Conservation (phyloP, 2,329 filamentous ascomycete genomes). For the Penicillium nordicum region DNA sequence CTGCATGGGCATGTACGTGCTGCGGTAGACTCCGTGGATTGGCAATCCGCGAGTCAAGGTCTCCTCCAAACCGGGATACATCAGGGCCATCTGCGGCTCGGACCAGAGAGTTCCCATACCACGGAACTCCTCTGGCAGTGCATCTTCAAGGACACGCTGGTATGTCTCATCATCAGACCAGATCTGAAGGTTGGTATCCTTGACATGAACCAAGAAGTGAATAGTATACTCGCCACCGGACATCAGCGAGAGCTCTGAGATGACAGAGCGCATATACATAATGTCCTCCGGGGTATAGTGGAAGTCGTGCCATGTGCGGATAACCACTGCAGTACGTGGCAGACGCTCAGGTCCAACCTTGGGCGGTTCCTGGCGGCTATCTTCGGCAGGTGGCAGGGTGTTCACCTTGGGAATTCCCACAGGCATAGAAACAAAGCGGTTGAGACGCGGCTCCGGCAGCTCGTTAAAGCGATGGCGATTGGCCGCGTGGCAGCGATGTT, state of each 20-base stretch:
- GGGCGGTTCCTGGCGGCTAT: conserved; percentile 20
- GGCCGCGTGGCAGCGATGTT: conserved; percentile 67
- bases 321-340: conserved; percentile 67
- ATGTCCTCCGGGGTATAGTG: conserved; percentile 73
- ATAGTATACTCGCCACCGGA: conserved; percentile 80
- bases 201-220: conserved; percentile 81
- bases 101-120: conserved; percentile 91
- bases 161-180: conserved; percentile 76
- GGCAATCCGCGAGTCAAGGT: conserved; percentile 69
- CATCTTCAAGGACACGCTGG: conserved; percentile 65
- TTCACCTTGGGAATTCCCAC: conserved; percentile 25
- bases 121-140: conserved; percentile 77
- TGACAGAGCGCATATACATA: conserved; percentile 75
- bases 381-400: conserved; percentile 14
- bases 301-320: conserved; percentile 78
- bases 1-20: conserved; percentile 90
- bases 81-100: conserved; percentile 83
- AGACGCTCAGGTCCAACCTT: conserved; percentile 29
- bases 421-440: conserved; percentile 37
- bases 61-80: conserved; percentile 85
- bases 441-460: conserved; percentile 35
- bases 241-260: conserved; percentile 71
- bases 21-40: conserved; percentile 88
- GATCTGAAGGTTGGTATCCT: conserved; percentile 72
- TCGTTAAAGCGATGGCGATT: conserved; percentile 67